Base-by-base conservation (phyloP, 1,284 basidiomycete species). In the Spongiforma sp. region DNA sequence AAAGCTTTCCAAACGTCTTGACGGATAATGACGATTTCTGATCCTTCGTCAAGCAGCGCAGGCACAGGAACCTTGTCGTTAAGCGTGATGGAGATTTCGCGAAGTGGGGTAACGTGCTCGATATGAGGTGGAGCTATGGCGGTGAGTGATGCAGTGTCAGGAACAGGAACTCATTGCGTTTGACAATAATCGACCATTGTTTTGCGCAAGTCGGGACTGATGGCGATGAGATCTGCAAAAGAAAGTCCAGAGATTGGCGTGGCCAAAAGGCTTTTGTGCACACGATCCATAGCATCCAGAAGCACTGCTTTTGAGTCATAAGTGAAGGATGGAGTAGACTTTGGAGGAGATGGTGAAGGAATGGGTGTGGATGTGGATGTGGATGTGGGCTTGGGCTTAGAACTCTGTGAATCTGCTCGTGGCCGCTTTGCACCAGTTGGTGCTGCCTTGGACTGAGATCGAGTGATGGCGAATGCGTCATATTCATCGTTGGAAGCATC, bases 161-260 rank as follows among this genome's bases (percentile, higher is more conserved):
- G 14, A 12, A 36, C 12, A 19, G 62, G 61, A 12, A 68, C 26
- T 0, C 8, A 39, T 4, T 65, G 60, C 0, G 65, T 70, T 0
- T 37, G 24, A 17, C 58, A 65, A 5, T 69, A 48, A 0, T 72
- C 66, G 0, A 69, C 63, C 10, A 65, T 50, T 5, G 64, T 57
- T 17, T 65, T 66, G 10, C 43, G n/a, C 2, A 72, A 53, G 14
- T 71, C 57, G 1, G 61, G 57, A 32, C 71, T 72, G 28, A 72
- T 46, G 5, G 67, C 33, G 0, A 73, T n/a, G 0, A 72, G 39
- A 11, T 72, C 67, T 0, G 58, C 21, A 1, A 73, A 54, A 0
- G 55, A 64, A 3, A 73, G 3, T 5, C 60, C 61, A 0, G 65
- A 65, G 1, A 73, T 32, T 0, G 57, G n/a, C 0, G 50, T 54